Conservation (phyloP, 2,329 filamentous ascomycete genomes). For the Aspergillus flavus region DNA sequence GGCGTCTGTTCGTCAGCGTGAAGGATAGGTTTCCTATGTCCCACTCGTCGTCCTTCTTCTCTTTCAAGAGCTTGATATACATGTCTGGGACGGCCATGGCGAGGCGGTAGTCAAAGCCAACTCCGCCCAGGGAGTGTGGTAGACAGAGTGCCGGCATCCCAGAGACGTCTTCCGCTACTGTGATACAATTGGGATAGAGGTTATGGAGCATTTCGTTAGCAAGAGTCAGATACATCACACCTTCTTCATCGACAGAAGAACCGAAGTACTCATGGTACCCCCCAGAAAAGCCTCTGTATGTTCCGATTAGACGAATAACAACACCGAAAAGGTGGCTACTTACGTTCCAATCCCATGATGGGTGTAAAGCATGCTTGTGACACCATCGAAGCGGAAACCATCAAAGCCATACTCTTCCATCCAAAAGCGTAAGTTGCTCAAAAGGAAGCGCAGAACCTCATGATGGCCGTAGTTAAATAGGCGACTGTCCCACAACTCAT, state of each 20-base stretch:
- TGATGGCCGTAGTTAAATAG: conserved; percentile 97
- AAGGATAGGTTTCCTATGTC: conserved; percentile 82
- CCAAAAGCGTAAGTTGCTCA: conserved; percentile 97
- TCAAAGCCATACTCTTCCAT: conserved; percentile 99
- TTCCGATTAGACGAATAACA: neutral
- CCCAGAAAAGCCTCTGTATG: conserved; percentile 81
- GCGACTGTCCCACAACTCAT: conserved; percentile 94
- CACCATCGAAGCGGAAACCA: conserved; percentile 95
- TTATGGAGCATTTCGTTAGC: conserved; percentile 94
- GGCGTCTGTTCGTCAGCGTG: conserved; percentile 87
- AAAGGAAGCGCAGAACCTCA: conserved; percentile 90
- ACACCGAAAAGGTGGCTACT: conserved; percentile 41
- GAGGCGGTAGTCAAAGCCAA: conserved; percentile 95
- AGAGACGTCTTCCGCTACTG: conserved; percentile 94
- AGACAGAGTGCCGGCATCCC: conserved; percentile 98
- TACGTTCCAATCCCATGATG: conserved; percentile 97
- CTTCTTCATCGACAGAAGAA: conserved; percentile 83
- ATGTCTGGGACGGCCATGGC: conserved; percentile 98
- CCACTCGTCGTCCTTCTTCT: conserved; percentile 88
- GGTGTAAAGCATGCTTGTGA: conserved; percentile 95
- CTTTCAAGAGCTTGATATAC: conserved; percentile 99
- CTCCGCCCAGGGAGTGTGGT: conserved; percentile 79
- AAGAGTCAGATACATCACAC: conserved; percentile 90
- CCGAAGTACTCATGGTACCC: conserved; percentile 99
- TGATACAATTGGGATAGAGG: conserved; percentile 86